phyloP scores from a whole-genome alignment of 1,139 yeast genomes.

The Debaryomycetaceae sp. region DNA sequence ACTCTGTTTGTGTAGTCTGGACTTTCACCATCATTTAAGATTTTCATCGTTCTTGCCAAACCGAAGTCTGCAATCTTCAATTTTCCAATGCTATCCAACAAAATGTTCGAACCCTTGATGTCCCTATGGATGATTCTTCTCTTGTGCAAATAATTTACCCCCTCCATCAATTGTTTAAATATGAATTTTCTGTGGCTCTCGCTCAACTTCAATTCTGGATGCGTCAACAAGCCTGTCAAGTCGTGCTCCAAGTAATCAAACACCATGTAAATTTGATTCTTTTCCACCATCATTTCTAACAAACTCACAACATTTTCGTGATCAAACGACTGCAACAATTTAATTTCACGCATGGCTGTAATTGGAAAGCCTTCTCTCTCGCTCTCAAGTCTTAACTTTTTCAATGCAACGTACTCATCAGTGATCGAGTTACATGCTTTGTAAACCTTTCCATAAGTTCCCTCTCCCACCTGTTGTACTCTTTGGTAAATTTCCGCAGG shows the following conservation, averaged over 20 bases:
- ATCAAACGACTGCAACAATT: slow-evolving; percentile 78
- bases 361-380: slow-evolving; percentile 96
- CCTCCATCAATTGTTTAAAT: slow-evolving; percentile 73
- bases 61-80: slow-evolving; percentile 93
- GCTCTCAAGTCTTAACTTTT: slow-evolving; percentile 74
- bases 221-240: slow-evolving; percentile 80
- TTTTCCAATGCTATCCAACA: slow-evolving; percentile 67
- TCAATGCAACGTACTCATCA: slow-evolving; percentile 72
- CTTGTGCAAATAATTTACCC: slow-evolving; percentile 76
- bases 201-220: slow-evolving; percentile 61
- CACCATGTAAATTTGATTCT: slow-evolving; percentile 78
- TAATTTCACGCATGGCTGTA: slow-evolving; percentile 90
- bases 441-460: slow-evolving; percentile 49
- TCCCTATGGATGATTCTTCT: slow-evolving; percentile 86
- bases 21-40: slow-evolving; percentile 45
- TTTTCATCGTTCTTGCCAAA: slow-evolving; percentile 76
- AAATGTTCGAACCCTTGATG: slow-evolving; percentile 88
- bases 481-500: slow-evolving; percentile 32
- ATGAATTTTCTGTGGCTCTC: slow-evolving; percentile 73
- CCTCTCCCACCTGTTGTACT: slow-evolving; percentile 48
- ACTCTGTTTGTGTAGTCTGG: slow-evolving; percentile 91
- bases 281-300: slow-evolving; percentile 87
- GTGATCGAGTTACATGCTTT: slow-evolving; percentile 68
- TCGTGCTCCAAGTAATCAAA: slow-evolving; percentile 95
- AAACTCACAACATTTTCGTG: slow-evolving; percentile 81